Evolutionary conservation across 495 filamentous ascomycete species (phyloP), one percentile per base, ranked within the genome.

Genomic region (Chlorociboria aeruginascens): DNA sequence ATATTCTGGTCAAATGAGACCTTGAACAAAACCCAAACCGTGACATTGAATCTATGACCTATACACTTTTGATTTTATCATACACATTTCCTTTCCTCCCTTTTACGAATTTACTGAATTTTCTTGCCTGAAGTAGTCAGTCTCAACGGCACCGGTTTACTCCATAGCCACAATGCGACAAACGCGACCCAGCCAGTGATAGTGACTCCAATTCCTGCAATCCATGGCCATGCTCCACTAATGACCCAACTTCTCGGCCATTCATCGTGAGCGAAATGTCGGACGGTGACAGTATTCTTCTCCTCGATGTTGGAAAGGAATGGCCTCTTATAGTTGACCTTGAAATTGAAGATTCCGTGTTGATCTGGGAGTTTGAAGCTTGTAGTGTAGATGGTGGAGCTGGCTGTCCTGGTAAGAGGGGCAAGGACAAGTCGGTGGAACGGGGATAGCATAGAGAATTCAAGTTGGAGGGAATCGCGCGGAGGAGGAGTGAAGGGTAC

Each of bases 371-470:
- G 70, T 49, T 71, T 81, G 70, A 97, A 95, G 16, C 74, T 71
- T 6, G 78, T 69, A 54, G 77, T 76, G 72, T 80, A 98, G 32
- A 83, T 72, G 32, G 86, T 82, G 56, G 78, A 78, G 57, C 83
- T 84, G 32, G 70, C 56, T 0, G 82, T 85, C 11, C 67, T 69
- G 43, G 58, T 56, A 10, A 65, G 49, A 7, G 58, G 38, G 13
- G 68, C 65, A 6, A 98, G 81, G 49, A 76, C 64, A 16, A 96
- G 74, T n/a, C 93, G 89, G 69, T 96, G 85, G 79, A 93, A 96
- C 54, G 93, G 92, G 7, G 90, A 95, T 11, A 98, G 83, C 92
- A 98, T 98, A 67, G 79, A 88, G 72, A 95, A 94, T 66, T 98
- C 92, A 48, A 98, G 84, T 62, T 98, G 92, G 11, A 97, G 62